Conservation (phyloP, 2,329 filamentous ascomycete species). For the Dothiorella sarmentorum region DNA sequence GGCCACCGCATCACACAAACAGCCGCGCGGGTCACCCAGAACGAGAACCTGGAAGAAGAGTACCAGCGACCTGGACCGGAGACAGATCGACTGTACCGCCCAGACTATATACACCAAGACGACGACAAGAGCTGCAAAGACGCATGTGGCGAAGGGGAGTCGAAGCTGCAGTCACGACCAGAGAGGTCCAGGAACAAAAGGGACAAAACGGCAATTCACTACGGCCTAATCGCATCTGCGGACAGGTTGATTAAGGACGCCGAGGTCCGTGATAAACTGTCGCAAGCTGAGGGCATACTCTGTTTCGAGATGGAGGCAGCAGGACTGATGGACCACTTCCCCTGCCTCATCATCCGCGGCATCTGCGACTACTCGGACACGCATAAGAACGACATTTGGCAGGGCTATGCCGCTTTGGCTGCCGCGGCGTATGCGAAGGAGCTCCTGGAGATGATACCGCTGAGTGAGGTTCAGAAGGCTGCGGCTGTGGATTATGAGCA, state of each 20-base stretch:
- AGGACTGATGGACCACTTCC: constrained; percentile 16
- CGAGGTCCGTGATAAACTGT: not conserved
- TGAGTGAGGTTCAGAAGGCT: no score
- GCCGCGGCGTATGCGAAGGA: constrained; percentile 26
- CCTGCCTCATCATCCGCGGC: constrained; percentile 15
- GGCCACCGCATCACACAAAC: not conserved
- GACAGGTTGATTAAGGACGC: constrained; percentile 25
- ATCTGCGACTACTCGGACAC: constrained; percentile 19
- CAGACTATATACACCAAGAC: not conserved
- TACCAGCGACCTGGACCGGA: not conserved
- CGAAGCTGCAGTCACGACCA: not conserved
- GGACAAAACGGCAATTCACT: constrained; percentile 20
- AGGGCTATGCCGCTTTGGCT: constrained; percentile 27
- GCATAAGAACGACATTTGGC: constrained; percentile 31
- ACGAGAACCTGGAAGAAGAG: not conserved
- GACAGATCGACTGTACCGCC: not conserved
- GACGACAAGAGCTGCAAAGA: not conserved
- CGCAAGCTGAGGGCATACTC: not conserved
- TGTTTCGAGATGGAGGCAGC: constrained; percentile 17
- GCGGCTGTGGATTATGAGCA: no score
- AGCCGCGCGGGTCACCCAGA: not conserved
- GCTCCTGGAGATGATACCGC: no score
- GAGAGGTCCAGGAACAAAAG: not conserved
- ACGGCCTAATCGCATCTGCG: constrained; percentile 26
- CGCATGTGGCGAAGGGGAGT: not conserved